Evolutionary conservation across 768 basidiomycete genomes (phyloP).

Genomic region (Lyophyllum atratum): DNA sequence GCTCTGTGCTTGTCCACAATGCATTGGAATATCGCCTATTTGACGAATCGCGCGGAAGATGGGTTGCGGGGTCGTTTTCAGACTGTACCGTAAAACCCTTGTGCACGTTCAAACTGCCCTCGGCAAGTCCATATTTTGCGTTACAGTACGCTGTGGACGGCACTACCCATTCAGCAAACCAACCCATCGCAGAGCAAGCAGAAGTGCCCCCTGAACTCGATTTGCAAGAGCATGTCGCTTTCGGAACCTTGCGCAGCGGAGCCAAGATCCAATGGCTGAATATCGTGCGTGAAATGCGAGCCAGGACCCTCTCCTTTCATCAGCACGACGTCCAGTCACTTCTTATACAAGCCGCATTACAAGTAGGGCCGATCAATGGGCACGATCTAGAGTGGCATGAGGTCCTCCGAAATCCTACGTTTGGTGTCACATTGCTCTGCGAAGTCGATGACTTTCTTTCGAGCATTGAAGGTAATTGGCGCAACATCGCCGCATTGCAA

Average conservation of each 20-base stretch:
- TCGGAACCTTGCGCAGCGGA: slow-evolving; percentile 47
- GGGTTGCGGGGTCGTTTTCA: slow-evolving; percentile 17
- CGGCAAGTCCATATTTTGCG: slow-evolving; percentile 26
- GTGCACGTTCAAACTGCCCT: slow-evolving; percentile 33
- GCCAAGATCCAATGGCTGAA: slow-evolving; percentile 51
- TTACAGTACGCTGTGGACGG: slow-evolving; percentile 27
- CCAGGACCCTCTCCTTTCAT: slow-evolving; percentile 38
- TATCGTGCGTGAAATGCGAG: slow-evolving; percentile 46
- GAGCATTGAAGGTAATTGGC: slow-evolving; percentile 43
- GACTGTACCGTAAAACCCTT: slow-evolving; percentile 12
- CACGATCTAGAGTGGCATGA: background rate
- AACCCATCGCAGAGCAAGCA: slow-evolving; percentile 41
- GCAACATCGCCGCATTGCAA: slow-evolving; percentile 29
- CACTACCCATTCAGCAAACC: slow-evolving; percentile 43
- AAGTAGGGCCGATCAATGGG: background rate
- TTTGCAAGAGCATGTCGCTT: slow-evolving; percentile 48
- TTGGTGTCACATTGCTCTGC: slow-evolving; percentile 35
- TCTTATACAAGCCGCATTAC: background rate
- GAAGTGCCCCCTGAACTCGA: slow-evolving; percentile 40
- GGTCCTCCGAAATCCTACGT: slow-evolving; percentile 25
- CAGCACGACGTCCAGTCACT: slow-evolving; percentile 21
- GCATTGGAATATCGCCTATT: slow-evolving; percentile 30
- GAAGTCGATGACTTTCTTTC: slow-evolving; percentile 36
- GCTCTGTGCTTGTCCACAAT: slow-evolving; percentile 28
- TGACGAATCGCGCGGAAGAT: slow-evolving; percentile 18